Percentiles rank a stretch among this genome's conserved stretches.
Conservation (phyloP, 306 rosid genomes). For the Carpinus viminea region DNA sequence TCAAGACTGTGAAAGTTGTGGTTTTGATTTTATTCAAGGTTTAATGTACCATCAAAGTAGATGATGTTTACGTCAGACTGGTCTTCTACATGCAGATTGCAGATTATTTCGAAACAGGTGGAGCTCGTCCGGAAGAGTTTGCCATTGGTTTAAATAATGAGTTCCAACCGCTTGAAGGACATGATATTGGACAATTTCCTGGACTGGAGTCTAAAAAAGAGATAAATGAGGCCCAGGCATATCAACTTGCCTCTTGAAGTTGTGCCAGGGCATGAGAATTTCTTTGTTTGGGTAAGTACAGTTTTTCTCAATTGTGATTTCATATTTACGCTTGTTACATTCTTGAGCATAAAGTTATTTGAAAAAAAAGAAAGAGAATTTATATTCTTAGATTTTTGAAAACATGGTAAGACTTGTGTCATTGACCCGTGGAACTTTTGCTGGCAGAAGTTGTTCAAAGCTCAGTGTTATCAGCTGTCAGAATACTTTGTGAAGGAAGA, state of each 20-base stretch:
- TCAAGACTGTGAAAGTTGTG: background rate
- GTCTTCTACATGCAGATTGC: conserved; percentile 60
- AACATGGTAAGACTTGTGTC: background rate
- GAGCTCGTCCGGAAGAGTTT: conserved; percentile 47
- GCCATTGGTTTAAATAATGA: conserved; percentile 66
- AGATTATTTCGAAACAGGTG: conserved; percentile 58
- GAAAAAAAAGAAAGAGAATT: no score
- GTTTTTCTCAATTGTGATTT: background rate
- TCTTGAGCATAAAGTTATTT: background rate
- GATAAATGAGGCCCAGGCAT: conserved; percentile 31
- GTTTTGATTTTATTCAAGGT: background rate
- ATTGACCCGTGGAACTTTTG: background rate
- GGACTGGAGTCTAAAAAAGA: conserved; percentile 45
- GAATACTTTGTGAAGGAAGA: background rate
- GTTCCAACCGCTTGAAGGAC: conserved; percentile 63
- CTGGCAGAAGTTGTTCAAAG: background rate
- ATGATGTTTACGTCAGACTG: conserved; percentile 14
- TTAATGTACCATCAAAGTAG: background rate
- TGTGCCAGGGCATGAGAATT: background rate
- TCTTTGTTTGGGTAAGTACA: background rate
- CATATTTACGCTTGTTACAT: background rate
- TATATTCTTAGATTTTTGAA: background rate
- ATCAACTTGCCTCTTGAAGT: conserved; percentile 37
- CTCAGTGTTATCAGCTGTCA: background rate
- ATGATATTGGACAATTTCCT: conserved; percentile 84